These are phyloP conservation scores for Melampsora americana DNA, from an alignment of 1,284 basidiomycete genomes.

Conservation along the genomic window DNA sequence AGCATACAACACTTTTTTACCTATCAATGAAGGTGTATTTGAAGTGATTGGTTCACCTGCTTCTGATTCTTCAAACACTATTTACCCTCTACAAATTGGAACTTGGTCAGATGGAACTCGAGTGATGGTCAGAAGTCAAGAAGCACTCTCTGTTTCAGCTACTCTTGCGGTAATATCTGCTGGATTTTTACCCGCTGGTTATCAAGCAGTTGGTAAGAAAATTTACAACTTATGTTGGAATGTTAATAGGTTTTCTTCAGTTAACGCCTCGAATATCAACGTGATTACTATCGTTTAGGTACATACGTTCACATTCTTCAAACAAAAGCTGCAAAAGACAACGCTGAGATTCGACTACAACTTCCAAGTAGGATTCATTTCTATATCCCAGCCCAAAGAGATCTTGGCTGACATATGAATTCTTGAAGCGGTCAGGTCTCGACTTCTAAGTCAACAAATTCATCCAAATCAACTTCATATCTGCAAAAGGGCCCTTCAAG, in stretches of 20 bases:
- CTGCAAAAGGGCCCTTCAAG: background rate
- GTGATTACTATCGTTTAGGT: background rate
- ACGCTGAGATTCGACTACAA: slow-evolving; percentile 3
- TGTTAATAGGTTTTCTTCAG: background rate
- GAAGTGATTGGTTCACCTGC: background rate
- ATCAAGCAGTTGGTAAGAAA: slow-evolving; percentile 3
- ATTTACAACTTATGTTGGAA: background rate
- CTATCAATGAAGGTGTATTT: background rate
- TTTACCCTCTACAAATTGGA: slow-evolving; percentile 6
- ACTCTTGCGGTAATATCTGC: background rate
- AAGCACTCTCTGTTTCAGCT: background rate
- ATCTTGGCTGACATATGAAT: background rate
- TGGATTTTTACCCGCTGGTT: background rate
- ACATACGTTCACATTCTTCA: background rate
- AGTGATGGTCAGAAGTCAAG: slow-evolving; percentile 8
- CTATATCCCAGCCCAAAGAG: background rate
- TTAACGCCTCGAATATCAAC: background rate
- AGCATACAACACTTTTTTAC: slow-evolving; percentile 1
- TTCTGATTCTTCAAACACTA: background rate
- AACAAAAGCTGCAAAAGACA: background rate
- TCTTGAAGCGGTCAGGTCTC: background rate
- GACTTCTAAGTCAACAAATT: slow-evolving; percentile 2
- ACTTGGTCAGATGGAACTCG: slow-evolving; percentile 12
- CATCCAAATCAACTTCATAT: slow-evolving; percentile 3
- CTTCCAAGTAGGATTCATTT: background rate